A percentile compares a stretch with the other conserved stretches of the same genome.
Evolutionary conservation across 352 stramenopile genomes (phyloP).

Genomic region (Phytophthora syringae): DNA sequence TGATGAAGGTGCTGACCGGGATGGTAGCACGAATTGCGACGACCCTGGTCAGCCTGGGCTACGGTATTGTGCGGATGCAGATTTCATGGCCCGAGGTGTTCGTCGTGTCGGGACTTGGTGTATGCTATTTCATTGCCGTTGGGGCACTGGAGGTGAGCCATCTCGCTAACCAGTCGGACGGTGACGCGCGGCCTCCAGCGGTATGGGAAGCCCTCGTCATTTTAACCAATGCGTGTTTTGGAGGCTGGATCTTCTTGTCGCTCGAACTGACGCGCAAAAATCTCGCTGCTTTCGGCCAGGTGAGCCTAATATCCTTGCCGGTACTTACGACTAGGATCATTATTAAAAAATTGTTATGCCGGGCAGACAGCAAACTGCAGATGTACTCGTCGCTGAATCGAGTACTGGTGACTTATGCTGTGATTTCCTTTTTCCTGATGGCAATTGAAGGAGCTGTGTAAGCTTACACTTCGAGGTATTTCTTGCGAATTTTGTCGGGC

Average conservation of each 20-base stretch:
- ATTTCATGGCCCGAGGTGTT: constrained; percentile 81
- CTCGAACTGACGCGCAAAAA: constrained; percentile 81
- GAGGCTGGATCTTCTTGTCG: constrained; percentile 87
- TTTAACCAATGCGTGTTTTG: constrained; percentile 84
- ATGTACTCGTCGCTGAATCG: constrained; percentile 75
- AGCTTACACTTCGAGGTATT: constrained; percentile 22
- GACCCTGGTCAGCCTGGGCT: constrained; percentile 81
- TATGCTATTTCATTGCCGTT: constrained; percentile 86
- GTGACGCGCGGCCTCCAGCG: constrained; percentile 60
- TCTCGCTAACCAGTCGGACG: constrained; percentile 79
- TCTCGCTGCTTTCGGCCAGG: constrained; percentile 79
- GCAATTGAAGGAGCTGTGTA: constrained; percentile 80
- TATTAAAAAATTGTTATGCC: background rate
- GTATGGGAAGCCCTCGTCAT: constrained; percentile 85
- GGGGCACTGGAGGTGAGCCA: constrained; percentile 82
- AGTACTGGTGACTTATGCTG: constrained; percentile 66
- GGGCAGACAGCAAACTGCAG: constrained; percentile 63
- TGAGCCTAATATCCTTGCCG: constrained; percentile 11
- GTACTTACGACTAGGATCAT: no score
- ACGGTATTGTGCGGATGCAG: constrained; percentile 76
- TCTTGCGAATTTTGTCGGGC: background rate
- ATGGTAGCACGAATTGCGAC: constrained; percentile 82
- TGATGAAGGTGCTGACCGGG: constrained; percentile 74
- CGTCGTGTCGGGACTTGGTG: constrained; percentile 71
- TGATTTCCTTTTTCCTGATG: constrained; percentile 81